These are phyloP conservation scores for Symbiotaphrina buchneri DNA, from an alignment of 495 filamentous ascomycete species.

Conservation along the genomic window DNA sequence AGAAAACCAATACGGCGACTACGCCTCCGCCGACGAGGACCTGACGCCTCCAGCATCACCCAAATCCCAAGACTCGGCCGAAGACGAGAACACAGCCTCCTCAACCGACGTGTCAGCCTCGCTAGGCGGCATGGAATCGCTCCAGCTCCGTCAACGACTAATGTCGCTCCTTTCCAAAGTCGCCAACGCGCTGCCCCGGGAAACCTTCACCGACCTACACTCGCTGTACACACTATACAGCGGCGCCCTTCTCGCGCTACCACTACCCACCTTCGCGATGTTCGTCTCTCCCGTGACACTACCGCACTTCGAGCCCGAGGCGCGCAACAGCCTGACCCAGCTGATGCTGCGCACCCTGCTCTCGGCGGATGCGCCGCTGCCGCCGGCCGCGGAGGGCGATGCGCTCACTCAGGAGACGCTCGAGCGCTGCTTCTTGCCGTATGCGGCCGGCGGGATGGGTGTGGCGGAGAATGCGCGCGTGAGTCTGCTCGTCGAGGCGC, in stretches of 20 bases:
- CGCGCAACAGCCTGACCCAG: conserved; percentile 39
- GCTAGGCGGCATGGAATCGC: conserved; percentile 30
- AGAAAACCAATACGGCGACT: conserved; percentile 31
- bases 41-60: no score
- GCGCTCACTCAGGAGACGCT: conserved; percentile 34
- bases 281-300: conserved; percentile 34
- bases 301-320: conserved; percentile 18
- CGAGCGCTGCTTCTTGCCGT: conserved; percentile 48
- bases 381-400: conserved; percentile 7
- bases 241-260: conserved; percentile 38
- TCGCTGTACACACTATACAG: conserved; percentile 47
- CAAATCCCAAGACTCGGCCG: conserved; percentile 22
- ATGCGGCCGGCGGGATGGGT: conserved; percentile 35
- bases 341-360: conserved; percentile 38
- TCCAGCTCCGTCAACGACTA: conserved; percentile 39
- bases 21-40: conserved; percentile 27
- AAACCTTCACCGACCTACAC: conserved; percentile 21
- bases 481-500: conserved; percentile 47
- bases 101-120: conserved; percentile 10
- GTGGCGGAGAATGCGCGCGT: conserved; percentile 62
- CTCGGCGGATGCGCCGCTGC: conserved; percentile 25
- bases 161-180: conserved; percentile 30
- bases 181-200: conserved; percentile 14
- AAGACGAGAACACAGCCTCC: conserved; percentile 15
- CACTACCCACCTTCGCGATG: conserved; percentile 47